Evolutionary conservation across 352 stramenopile species (phyloP).

Genomic region (Phytophthora nicotianae): DNA sequence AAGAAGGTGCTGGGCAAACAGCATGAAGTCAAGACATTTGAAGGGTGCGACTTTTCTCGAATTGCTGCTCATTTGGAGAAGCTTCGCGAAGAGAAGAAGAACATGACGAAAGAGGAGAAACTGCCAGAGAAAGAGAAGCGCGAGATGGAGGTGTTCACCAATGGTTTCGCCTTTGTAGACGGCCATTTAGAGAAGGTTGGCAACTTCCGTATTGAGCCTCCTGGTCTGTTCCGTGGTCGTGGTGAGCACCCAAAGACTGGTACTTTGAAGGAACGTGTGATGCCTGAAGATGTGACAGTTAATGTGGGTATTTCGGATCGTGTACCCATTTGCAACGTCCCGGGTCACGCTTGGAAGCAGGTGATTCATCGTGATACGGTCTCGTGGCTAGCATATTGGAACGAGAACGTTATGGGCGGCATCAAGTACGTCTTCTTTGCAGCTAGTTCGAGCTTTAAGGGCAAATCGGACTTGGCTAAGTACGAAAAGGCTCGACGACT

Average conservation of each 20-base stretch:
- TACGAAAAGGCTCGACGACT: conserved; percentile 99
- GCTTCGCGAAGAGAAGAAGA: conserved; percentile 94
- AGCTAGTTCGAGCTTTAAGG: conserved; percentile 98
- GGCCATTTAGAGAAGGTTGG: conserved; percentile 98
- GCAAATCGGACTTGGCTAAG: conserved; percentile 98
- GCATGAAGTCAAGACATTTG: conserved; percentile 95
- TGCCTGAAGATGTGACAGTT: conserved; percentile 97
- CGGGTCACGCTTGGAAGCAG: conserved; percentile 96
- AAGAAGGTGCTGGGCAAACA: conserved; percentile 91
- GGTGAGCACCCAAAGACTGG: conserved; percentile 99
- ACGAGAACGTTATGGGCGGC: conserved; percentile 98
- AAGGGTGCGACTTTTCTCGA: conserved; percentile 97
- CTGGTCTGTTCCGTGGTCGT: conserved; percentile 97
- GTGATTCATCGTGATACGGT: conserved; percentile 94
- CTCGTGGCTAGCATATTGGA: conserved; percentile 95
- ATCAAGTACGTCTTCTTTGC: conserved; percentile 99
- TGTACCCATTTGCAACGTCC: conserved; percentile 91
- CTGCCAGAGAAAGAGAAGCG: conserved; percentile 89
- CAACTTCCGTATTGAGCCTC: conserved; percentile 98
- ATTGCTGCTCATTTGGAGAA: conserved; percentile 94
- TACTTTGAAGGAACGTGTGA: conserved; percentile 96
- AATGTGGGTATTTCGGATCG: conserved; percentile 95
- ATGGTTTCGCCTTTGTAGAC: conserved; percentile 97
- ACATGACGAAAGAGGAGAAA: conserved; percentile 96
- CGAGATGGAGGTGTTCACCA: conserved; percentile 92